Base-by-base conservation (phyloP, 2,329 filamentous ascomycete species). In the Ascochyta clinopodiicola region DNA sequence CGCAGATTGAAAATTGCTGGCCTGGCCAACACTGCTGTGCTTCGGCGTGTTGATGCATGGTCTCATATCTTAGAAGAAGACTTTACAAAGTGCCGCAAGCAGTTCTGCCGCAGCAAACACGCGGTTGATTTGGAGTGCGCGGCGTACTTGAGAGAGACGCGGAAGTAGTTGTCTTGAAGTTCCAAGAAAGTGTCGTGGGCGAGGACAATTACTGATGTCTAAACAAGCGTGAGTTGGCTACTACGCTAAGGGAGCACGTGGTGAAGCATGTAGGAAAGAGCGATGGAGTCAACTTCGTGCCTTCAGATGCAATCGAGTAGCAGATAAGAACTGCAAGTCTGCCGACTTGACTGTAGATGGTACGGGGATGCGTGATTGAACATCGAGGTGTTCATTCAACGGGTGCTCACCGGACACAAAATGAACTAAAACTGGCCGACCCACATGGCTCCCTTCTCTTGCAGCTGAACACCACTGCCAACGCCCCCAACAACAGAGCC, bases 391-490 rank as follows among this genome's bases (percentile, higher is more conserved):
- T 46, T 42, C 25, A 25, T 29, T 50, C 40, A 32, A 50, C 40
- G 37, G 29, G 17, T 50, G 39, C 40, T 56, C 52, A 56, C 52
- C 52, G 52, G 52, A 51, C 32, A n/a, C n/a, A 8, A 32, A 17
- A 17, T 29, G 31, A 25, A 31, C 52, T 51, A 56, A 22, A 17
- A 29, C 13, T 9, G 7, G 40, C 9, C 17, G 52, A 56, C 42
- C 52, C 52, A 56, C 52, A 43, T 51, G 22, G 46, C 6, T 21
- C n/a, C 25, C 17, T 24, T 46, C 31, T 21, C 42, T 19, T 56
- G 52, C 52, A 56, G 46, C 42, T 51, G 39, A 24, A 56, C 46
- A 56, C 46, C 46, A 45, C 38, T 38, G 37, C 19, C 25, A 47
- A 17, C 17, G 24, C 36, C 27, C 22, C 6, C 34, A 29, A 12